Conservation (phyloP, 208 protist species). For the Trichomonas gallinae region DNA sequence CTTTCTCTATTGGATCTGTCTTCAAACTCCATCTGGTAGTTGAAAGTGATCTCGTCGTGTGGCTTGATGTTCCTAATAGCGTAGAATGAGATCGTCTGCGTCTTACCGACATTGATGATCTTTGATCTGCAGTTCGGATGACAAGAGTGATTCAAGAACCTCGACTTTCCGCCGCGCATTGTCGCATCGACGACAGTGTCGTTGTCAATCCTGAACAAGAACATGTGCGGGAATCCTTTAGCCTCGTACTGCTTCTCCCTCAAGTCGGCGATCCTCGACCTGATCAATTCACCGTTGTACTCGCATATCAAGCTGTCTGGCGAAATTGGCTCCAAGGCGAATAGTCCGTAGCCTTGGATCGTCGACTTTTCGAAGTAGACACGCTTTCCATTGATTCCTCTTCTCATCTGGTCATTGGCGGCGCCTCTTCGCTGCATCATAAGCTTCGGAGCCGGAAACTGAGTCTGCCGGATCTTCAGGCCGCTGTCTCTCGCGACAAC, state of each 20-base stretch:
- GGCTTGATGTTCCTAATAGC: constrained; percentile 19
- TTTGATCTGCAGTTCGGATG: constrained; percentile 28
- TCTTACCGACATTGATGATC: constrained; percentile 23
- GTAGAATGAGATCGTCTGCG: constrained; percentile 29
- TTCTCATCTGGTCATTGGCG: background rate
- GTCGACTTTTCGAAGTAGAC: constrained; percentile 26
- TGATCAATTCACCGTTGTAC: constrained; percentile 26
- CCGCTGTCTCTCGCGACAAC: background rate
- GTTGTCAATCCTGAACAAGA: constrained; percentile 29
- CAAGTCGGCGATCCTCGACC: constrained; percentile 24
- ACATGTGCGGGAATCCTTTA: constrained; percentile 20
- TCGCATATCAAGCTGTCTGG: constrained; percentile 26
- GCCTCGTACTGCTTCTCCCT: constrained; percentile 28
- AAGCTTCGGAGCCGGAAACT: background rate
- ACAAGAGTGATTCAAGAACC: constrained; percentile 32
- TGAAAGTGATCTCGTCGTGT: constrained; percentile 28
- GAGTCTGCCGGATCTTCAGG: background rate
- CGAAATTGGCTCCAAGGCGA: constrained; percentile 7
- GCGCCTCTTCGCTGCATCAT: background rate
- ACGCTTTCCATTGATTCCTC: background rate
- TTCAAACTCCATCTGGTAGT: constrained; percentile 32
- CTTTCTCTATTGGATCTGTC: constrained; percentile 15
- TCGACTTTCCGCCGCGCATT: background rate
- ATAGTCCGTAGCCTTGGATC: constrained; percentile 30
- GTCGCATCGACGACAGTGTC: constrained; percentile 29